These are phyloP conservation scores for Phytopythium litorale DNA, from an alignment of 352 stramenopile species.

Conservation along the genomic window DNA sequence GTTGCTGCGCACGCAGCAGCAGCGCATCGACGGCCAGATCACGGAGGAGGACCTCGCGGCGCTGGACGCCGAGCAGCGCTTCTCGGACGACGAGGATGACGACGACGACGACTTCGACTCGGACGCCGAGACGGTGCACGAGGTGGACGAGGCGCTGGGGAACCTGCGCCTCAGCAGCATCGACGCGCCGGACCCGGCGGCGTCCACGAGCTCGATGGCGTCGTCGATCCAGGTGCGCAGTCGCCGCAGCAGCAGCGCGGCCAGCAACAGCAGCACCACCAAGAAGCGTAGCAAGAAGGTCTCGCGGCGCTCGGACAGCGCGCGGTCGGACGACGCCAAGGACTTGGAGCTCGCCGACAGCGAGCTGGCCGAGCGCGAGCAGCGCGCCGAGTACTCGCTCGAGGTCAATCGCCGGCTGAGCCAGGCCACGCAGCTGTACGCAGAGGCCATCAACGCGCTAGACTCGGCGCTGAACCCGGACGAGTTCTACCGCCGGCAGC, in stretches of 20 bases:
- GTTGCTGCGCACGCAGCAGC: conserved; percentile 31
- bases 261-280: conserved; percentile 5
- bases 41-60: conserved; percentile 23
- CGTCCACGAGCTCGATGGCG: conserved; percentile 25
- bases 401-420: conserved; percentile 43
- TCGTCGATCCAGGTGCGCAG: conserved; percentile 11
- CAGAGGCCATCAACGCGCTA: conserved; percentile 44
- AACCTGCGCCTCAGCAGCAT: conserved; percentile 27
- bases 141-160: conserved; percentile 29
- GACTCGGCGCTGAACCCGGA: conserved; percentile 45
- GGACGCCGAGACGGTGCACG: conserved; percentile 30
- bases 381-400: conserved; percentile 30
- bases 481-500: conserved; percentile 15
- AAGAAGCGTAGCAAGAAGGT: conserved; percentile 9
- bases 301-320: conserved; percentile 2
- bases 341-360: conserved; percentile 23
- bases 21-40: conserved; percentile 44
- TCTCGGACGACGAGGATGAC: conserved; percentile 30
- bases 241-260: background rate
- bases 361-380: conserved; percentile 22
- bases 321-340: conserved; percentile 8
- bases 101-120: conserved; percentile 29
- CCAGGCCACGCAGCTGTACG: conserved; percentile 53
- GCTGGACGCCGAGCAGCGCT: conserved; percentile 19
- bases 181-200: conserved; percentile 24